Conservation (phyloP, 2,329 filamentous ascomycete species). For the Cladosporium halotolerans region DNA sequence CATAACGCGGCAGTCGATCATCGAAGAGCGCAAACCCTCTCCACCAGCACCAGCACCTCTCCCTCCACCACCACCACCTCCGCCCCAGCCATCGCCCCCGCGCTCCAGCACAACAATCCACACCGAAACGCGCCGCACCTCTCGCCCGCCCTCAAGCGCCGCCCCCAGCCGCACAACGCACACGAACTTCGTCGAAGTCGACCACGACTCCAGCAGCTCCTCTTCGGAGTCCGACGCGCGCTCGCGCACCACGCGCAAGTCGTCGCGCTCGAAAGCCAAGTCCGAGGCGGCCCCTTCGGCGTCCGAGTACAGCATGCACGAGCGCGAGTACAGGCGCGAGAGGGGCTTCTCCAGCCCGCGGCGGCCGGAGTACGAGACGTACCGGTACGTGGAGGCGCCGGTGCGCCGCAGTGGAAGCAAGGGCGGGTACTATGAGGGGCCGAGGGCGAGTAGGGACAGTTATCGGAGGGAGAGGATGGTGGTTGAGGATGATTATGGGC, state of each 20-base stretch:
- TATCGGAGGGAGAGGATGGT: constrained; percentile 16
- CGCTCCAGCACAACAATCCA: constrained; percentile 16
- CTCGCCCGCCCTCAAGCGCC: constrained; percentile 34
- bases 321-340: constrained; percentile 39
- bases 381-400: constrained; percentile 40
- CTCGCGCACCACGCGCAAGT: constrained; percentile 25
- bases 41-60: constrained; percentile 11
- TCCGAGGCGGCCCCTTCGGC: constrained; percentile 15
- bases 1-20: constrained; percentile 10
- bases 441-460: constrained; percentile 19
- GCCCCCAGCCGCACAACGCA: constrained; percentile 28
- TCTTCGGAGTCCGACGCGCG: constrained; percentile 24
- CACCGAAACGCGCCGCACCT: constrained; percentile 16
- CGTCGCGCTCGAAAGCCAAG: constrained; percentile 16
- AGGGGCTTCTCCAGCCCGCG: constrained; percentile 24
- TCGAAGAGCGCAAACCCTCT: constrained; percentile 19
- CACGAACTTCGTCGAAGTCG: constrained; percentile 42
- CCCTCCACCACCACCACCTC: neutral
- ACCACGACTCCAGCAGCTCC: constrained; percentile 22
- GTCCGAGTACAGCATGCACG: constrained; percentile 37
- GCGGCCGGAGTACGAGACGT: constrained; percentile 38
- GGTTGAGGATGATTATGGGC: constrained; percentile 16
- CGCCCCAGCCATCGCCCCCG: constrained; percentile 16
- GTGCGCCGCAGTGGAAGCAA: constrained; percentile 20
- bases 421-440: constrained; percentile 20